Base-by-base conservation (phyloP, 2,329 filamentous ascomycete genomes). In the Phialophora verrucosa region DNA sequence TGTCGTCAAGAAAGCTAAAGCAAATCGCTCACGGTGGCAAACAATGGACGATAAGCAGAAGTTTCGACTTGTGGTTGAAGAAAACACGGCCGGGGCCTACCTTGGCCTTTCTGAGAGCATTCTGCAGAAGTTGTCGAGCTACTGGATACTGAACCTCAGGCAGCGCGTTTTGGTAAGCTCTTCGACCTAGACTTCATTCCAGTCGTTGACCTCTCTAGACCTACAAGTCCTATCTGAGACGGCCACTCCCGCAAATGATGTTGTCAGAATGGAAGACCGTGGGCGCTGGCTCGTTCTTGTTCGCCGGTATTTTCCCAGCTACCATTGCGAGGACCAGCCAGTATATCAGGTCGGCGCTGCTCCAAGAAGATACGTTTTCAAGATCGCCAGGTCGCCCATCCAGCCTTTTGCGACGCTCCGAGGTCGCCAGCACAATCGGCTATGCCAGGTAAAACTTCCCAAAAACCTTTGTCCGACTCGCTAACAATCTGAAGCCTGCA, bases 1-100 rank as follows among this genome's bases (percentile, higher is more conserved):
- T 47, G 80, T 82, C 47, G 81, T 66, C 80, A 78, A 61, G 74
- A 78, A 64, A 77, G 80, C 67, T 75, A 79, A 69, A 74, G 76
- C 17, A 77, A 74, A 59, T 32, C 66, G 58, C 42, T 59, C 59
- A 23, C 42, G 31, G 10, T 69, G 66, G 64, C 60, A 71, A 56
- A 49, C 35, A 44, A 64, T 75, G 29, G 73, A 72, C 62, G 71
- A 73, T n/a, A 73, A 75, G 38, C 77, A 75, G 63, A 78, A 80
- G 66, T 74, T 76, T 66, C 74, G 79, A 64, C 78, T 76, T 59
- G 71, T 80, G 75, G 14, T 65, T 11, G 61, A 64, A 25, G 70
- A 71, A 59, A 65, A 69, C 53, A 42, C 62, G 20, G 56, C 64
- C 14, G 69, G 69, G 10, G 58, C 64, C 11, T 59, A 58, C 25